phyloP scores from a whole-genome alignment of 441 rosid species.

The Adansonia rubrostipa region DNA sequence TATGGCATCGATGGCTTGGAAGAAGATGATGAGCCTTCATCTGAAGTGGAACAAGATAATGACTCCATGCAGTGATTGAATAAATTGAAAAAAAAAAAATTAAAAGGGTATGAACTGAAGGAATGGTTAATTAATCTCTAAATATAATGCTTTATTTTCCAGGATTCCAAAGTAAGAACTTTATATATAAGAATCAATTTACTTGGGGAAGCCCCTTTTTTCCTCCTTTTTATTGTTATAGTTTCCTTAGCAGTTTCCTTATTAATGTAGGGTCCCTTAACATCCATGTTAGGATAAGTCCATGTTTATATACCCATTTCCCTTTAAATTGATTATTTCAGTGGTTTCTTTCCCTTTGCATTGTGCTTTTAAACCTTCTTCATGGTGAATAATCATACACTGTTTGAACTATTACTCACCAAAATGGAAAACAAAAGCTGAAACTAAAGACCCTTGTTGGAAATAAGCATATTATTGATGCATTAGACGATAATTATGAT shows the following conservation, averaged over 20 bases:
- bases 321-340: constrained; percentile 2
- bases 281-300: constrained; percentile 30
- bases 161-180: constrained; percentile 40
- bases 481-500: constrained; percentile 7
- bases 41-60: constrained; percentile 92
- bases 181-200: constrained; percentile 34
- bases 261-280: constrained; percentile 24
- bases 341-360: constrained; percentile 15
- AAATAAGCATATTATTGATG: not conserved
- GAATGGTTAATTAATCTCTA: constrained; percentile 27
- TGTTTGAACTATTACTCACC: not conserved
- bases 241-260: constrained; percentile 20
- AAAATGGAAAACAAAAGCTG: not conserved
- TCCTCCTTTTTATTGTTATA: not conserved
- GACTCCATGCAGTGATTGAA: constrained; percentile 54
- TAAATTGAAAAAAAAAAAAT: constrained; percentile 2
- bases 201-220: constrained; percentile 32
- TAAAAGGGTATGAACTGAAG: constrained; percentile 12
- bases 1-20: constrained; percentile 75
- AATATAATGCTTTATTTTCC: constrained; percentile 2
- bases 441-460: constrained; percentile 7
- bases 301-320: constrained; percentile 29
- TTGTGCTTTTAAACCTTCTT: constrained; percentile 10
- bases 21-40: constrained; percentile 90
- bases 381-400: not conserved